Percentiles rank a stretch among this genome's conserved stretches.
Conservation (phyloP, 2,329 filamentous ascomycete genomes). For the Phyllosticta citribraziliensis region DNA sequence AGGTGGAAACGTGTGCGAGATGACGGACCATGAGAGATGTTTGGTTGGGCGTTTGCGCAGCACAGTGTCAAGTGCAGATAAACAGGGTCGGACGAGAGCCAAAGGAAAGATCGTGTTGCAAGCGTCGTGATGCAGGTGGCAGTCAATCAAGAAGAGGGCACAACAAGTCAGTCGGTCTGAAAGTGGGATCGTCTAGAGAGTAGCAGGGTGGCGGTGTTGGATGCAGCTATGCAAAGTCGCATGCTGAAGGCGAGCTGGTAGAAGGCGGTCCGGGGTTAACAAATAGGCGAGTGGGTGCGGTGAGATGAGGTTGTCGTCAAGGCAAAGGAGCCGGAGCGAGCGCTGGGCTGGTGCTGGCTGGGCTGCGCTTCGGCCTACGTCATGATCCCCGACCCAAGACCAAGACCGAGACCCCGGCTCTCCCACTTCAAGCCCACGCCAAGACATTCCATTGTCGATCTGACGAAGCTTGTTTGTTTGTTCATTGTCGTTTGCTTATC, state of each 20-base stretch:
- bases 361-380: too few species aligned
- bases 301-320: neutral
- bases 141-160: neutral
- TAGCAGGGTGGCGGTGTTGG: neutral
- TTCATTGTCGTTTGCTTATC: neutral
- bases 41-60: neutral
- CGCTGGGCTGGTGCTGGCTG: neutral
- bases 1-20: neutral
- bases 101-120: neutral
- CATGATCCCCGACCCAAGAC: neutral
- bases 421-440: neutral
- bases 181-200: neutral
- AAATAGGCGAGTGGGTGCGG: neutral
- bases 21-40: neutral
- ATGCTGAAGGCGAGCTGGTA: neutral
- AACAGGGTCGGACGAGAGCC: neutral
- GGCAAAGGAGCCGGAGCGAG: neutral
- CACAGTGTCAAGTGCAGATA: neutral
- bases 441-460: neutral
- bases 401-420: neutral
- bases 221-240: neutral
- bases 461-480: neutral
- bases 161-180: neutral
- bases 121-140: neutral
- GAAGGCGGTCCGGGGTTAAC: neutral